Base-by-base conservation (phyloP, 805 yeast genomes). In the Suhomyces tanzawaensis region DNA sequence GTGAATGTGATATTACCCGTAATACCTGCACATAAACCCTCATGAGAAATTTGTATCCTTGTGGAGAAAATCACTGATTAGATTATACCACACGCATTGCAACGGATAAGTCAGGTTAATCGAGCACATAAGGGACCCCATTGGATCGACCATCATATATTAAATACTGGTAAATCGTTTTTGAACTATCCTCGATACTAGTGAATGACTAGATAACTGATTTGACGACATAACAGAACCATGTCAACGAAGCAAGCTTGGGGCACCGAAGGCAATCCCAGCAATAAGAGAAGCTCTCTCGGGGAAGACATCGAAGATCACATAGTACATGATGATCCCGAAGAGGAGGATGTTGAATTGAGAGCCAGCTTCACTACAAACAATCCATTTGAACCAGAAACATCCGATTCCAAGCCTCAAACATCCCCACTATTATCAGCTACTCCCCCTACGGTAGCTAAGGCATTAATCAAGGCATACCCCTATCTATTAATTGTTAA, bases 381-480 rank as follows among this genome's bases (percentile, higher is more conserved):
- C 31, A 32, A 34, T 28, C 44, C 39, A 12, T 25, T 35, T 15
- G 25, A 21, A 17, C 13, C 8, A n/a, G 14, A 22, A 24, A 29
- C 26, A 31, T 12, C 21, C 6, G 36, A 24, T 14, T 32, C 59
- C 4, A 53, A 53, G 44, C 70, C 78, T 36, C 67, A 76, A 43
- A 75, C 93, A 1, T 85, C 96, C 3, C 96, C 97, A 1, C 71
- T 93, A 47, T 72, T 88, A 26, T 79, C 88, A 1, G 79, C 88
- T 1, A 93, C 99, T 0, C 98, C 98, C 2, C 93, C 96, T 2
- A 78, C 89, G 1, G 87, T 91, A 11, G 82, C 95, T 21, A 85
- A 86, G 50, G 86, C 93, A 3, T 71, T 91, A 36, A 77, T 89
- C 27, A 74, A 79, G 43, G 79, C 95, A 7, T 90, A 91, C 57